Base-by-base conservation (phyloP, 192 early-diverging fungal species). In the Spizellomyces punctatus region DNA sequence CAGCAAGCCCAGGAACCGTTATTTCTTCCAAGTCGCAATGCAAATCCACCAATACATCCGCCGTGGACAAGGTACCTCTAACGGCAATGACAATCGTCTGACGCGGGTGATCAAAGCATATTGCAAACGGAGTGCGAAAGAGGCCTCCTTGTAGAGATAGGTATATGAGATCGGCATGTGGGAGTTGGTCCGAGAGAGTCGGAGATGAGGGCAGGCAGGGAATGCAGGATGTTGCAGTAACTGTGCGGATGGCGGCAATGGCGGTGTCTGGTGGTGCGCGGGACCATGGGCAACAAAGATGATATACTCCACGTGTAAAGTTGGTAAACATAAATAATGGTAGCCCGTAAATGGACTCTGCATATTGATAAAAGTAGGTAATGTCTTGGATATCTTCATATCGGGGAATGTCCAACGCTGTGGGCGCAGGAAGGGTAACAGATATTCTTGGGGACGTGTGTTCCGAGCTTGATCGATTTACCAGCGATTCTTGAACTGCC, bases 41-140 rank as follows among this genome's bases (percentile, higher is more conserved):
- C 66, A 86, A 62, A 71, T 86, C 82, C 52, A 79, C 81, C 67
- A 86, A 49, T 5, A 83, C 56, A 67, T 86, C 84, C 8, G 84
- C 77, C 4, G 81, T 82, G 0, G 76, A 78, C 10, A 83, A 50
- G 8, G 84, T 86, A 10, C 84, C 84, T 57, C 84, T 59, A 8
- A 86, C 78, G 2, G 84, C 72, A 42, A 86, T 75, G 14, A 86
- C 80, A 41, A 86, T 45, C 14, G 76, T 76, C 42, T 58, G 43
- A 9, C 50, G n/a, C 19, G 72, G 69, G 61, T 82, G 80, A 64
- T 86, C 81, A 48, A 83, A 72, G 50, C 71, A 69, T 10, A 86
- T 79, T 10, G 75, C 47, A 48, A 77, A 86, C 8, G 84, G 84
- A 17, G 80, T 78, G 22, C 75, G 64, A 64, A 82, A 86, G 14